Evolutionary conservation across 257 asterid species (phyloP).

Genomic region (Lithospermum erythrorhizon): DNA sequence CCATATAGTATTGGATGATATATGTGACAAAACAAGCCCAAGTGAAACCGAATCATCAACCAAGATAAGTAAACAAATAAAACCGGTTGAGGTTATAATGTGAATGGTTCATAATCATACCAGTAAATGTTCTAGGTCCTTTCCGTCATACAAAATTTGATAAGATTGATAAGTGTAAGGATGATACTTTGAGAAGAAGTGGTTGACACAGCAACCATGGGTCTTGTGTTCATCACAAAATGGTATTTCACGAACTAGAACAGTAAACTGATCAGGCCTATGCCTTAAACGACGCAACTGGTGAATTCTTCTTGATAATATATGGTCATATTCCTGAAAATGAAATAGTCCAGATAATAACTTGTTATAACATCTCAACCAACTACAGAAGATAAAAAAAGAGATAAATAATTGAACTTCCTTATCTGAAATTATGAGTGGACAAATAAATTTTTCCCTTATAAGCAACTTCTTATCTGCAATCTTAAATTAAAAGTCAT

Average conservation of each 20-base stretch:
- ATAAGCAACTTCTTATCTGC: too few species aligned
- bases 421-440: neutral
- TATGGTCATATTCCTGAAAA: conserved; percentile 63
- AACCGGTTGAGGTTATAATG: neutral
- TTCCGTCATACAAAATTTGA: conserved; percentile 71
- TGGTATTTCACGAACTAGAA: conserved; percentile 90
- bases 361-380: conserved; percentile 4
- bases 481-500: too few species aligned
- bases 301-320: conserved; percentile 54
- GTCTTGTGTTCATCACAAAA: conserved; percentile 66
- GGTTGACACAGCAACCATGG: conserved; percentile 66
- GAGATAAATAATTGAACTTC: neutral
- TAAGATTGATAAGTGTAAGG: conserved; percentile 61
- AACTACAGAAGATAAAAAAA: neutral
- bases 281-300: conserved; percentile 57
- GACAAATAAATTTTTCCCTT: too few species aligned
- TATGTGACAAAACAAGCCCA: neutral
- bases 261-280: conserved; percentile 83
- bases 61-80: neutral
- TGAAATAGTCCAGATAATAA: conserved; percentile 9
- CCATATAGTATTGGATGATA: neutral
- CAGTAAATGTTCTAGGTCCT: conserved; percentile 50
- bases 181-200: conserved; percentile 70
- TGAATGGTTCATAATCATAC: conserved; percentile 27
- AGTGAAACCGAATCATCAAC: neutral